Percentiles rank a stretch among this genome's conserved stretches.
Evolutionary conservation across 2,329 filamentous ascomycete species (phyloP).

Genomic region (Pleomassaria siparia): DNA sequence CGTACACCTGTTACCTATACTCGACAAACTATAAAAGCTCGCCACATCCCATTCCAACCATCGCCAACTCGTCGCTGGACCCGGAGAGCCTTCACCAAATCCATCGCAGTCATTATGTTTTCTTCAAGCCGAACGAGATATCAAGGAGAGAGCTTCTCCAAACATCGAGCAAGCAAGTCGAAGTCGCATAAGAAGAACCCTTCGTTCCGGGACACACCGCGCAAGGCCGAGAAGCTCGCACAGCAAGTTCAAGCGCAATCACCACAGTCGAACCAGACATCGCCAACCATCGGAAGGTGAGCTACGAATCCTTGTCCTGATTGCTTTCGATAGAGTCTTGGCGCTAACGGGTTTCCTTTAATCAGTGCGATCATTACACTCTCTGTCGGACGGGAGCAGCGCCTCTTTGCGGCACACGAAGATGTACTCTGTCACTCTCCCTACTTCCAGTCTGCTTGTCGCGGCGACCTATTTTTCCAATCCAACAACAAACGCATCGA

Average conservation of each 20-base stretch:
- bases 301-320: conserved; percentile 7
- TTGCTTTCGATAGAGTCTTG: not conserved
- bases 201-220: conserved; percentile 39
- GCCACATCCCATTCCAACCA: conserved; percentile 18
- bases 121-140: conserved; percentile 35
- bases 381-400: conserved; percentile 75
- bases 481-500: conserved; percentile 69
- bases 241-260: conserved; percentile 37
- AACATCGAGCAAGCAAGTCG: conserved; percentile 42
- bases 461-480: conserved; percentile 65
- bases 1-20: conserved; percentile 35
- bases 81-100: conserved; percentile 9
- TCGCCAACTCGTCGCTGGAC: conserved; percentile 8
- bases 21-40: conserved; percentile 30
- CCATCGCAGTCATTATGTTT: conserved; percentile 38
- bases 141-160: conserved; percentile 40
- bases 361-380: conserved; percentile 70
- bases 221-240: conserved; percentile 38
- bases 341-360: conserved; percentile 21
- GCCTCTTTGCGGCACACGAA: conserved; percentile 90
- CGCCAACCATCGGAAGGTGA: conserved; percentile 41
- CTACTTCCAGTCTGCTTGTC: conserved; percentile 71
- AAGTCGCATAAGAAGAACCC: conserved; percentile 42
- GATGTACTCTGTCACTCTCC: conserved; percentile 77
- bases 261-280: conserved; percentile 39